Base-by-base conservation (phyloP, 176 grass and related monocot genomes). In the Avena sativa region DNA sequence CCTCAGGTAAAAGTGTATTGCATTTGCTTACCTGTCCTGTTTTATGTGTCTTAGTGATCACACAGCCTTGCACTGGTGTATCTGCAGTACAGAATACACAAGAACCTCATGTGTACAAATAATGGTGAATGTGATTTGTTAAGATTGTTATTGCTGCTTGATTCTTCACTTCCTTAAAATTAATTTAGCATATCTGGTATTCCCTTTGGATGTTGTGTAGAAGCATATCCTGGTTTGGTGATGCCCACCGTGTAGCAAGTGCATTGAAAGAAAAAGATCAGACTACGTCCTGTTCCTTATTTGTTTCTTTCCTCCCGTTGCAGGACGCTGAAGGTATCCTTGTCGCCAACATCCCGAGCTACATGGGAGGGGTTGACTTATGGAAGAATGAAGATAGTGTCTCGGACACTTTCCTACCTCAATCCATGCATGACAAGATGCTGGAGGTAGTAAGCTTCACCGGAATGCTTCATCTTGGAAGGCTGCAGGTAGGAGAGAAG, bases 361-460 rank as follows among this genome's bases (percentile, higher is more conserved):
- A 97, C 84, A 97, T 97, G 95, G 95, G 95, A 94, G 95, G 95
- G n/a, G 95, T 94, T 84, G 95, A 94, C 82, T 78, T 97, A 43
- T 97, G 92, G 95, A 92, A 97, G 84, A 93, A 93, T n/a, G 90
- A 97, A 34, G 90, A 94, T 84, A 91, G 92, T 87, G 48, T 61
- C 23, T 94, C 81, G 11, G 88, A 94, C 32, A 64, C 50, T 84
- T 94, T 91, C 74, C 84, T 74, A 59, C 89, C 90, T 77, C 92
- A 94, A 51, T 93, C 84, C 51, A 97, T 94, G 95, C 95, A 97
- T 82, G 95, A 97, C 86, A 94, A 86, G 84, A 94, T 89, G 90
- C 89, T 97, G 48, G 95, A 97, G 85, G 91, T 94, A 69, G 95
- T 97, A 72, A 93, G 90, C 84, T 94, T 97, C 70, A 97, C 92